These are phyloP conservation scores for Sanghuangporus sanghuang DNA, from an alignment of 1,284 basidiomycete genomes.

Conservation along the genomic window DNA sequence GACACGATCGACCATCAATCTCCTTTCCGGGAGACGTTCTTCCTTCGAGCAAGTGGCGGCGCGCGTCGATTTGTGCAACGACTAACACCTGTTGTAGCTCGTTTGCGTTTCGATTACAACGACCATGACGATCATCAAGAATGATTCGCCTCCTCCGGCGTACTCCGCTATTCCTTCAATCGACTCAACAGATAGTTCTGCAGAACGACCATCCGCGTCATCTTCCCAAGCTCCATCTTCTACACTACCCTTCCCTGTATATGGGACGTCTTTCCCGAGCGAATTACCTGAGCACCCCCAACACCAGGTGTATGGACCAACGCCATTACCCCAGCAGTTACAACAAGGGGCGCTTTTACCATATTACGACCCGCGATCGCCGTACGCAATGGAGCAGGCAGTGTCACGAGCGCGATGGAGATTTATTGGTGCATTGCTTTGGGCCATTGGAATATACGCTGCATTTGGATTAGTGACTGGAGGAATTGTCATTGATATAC, in stretches of 20 bases:
- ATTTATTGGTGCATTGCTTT: constrained; percentile 37
- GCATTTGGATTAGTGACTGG: constrained; percentile 26
- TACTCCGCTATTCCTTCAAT: constrained; percentile 15
- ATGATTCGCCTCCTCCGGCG: constrained; percentile 14
- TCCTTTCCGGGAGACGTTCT: background rate
- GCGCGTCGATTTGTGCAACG: background rate
- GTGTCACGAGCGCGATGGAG: constrained; percentile 39
- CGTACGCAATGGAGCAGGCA: constrained; percentile 38
- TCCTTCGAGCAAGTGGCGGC: background rate
- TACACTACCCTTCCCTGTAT: background rate
- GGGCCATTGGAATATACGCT: constrained; percentile 34
- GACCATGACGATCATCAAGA: constrained; percentile 1
- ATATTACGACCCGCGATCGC: constrained; percentile 45
- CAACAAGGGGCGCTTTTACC: constrained; percentile 26
- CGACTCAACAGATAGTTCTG: constrained; percentile 4
- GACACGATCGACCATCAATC: background rate
- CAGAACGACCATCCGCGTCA: background rate
- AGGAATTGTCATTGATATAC: constrained; percentile 23
- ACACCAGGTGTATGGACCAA: constrained; percentile 16
- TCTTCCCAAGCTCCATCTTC: background rate
- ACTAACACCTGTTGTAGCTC: background rate
- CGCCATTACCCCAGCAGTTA: constrained; percentile 15
- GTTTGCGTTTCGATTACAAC: background rate
- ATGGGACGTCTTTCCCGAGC: background rate
- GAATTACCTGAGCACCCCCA: background rate